phyloP scores from a whole-genome alignment of 2,329 filamentous ascomycete genomes.

The Penicillium sp. region DNA sequence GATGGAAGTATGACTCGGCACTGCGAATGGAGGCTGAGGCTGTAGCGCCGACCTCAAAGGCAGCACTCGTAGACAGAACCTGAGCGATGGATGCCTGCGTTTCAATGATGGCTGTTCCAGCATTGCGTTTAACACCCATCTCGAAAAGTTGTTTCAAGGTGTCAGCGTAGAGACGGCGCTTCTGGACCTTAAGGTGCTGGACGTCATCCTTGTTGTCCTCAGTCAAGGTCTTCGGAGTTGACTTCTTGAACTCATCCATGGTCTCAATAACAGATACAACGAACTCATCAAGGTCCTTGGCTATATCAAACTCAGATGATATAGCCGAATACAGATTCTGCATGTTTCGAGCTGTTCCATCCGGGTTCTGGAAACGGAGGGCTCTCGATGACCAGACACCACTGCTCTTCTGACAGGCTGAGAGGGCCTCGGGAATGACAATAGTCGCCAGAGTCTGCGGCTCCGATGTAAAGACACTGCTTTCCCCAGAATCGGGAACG shows the following conservation, averaged over 20 bases:
- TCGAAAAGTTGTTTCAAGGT: slow-evolving; percentile 76
- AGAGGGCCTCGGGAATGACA: slow-evolving; percentile 31
- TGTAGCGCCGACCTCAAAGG: slow-evolving; percentile 28
- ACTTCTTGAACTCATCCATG: slow-evolving; percentile 72
- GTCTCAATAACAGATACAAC: slow-evolving; percentile 65
- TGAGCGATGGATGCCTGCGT: slow-evolving; percentile 69
- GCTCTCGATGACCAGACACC: slow-evolving; percentile 48
- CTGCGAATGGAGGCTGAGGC: slow-evolving; percentile 33
- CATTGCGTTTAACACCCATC: slow-evolving; percentile 87
- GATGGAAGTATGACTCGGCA: slow-evolving; percentile 73
- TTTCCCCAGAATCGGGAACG: slow-evolving; percentile 32
- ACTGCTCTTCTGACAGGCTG: slow-evolving; percentile 30
- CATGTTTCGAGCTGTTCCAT: slow-evolving; percentile 73
- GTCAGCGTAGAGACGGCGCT: slow-evolving; percentile 86
- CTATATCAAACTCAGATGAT: slow-evolving; percentile 54
- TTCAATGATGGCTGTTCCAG: slow-evolving; percentile 69
- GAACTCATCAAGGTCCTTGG: slow-evolving; percentile 64
- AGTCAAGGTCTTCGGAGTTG: slow-evolving; percentile 75
- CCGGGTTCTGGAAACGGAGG: slow-evolving; percentile 68
- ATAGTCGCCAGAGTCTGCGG: slow-evolving; percentile 15
- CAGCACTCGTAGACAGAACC: slow-evolving; percentile 62
- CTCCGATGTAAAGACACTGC: slow-evolving; percentile 13
- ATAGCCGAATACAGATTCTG: slow-evolving; percentile 57
- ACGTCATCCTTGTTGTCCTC: slow-evolving; percentile 82
- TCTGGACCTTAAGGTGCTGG: slow-evolving; percentile 86